These are phyloP conservation scores for Saprolegnia parasitica DNA, from an alignment of 352 stramenopile species.

Conservation along the genomic window DNA sequence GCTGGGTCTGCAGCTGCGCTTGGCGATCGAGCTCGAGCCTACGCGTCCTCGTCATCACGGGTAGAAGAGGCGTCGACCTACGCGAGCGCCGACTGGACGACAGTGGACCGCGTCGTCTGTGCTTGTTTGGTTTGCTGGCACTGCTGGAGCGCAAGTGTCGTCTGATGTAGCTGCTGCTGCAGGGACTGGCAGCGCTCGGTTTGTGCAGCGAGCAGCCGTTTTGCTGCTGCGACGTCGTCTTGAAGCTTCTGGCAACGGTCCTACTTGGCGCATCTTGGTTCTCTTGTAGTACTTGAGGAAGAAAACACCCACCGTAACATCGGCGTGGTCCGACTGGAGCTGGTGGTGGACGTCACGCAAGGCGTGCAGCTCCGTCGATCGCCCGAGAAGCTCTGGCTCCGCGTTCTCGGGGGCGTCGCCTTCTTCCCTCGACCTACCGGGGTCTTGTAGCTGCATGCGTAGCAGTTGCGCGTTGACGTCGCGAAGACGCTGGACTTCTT, in stretches of 20 bases:
- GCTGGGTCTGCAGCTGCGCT: constrained; percentile 39
- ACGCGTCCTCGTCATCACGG: not conserved
- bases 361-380: not conserved
- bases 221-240: not conserved
- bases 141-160: not conserved
- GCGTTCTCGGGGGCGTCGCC: not conserved
- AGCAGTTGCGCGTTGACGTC: not conserved
- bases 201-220: not conserved
- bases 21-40: constrained; percentile 30
- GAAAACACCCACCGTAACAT: not conserved
- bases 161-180: not conserved
- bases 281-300: too few species aligned
- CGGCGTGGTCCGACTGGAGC: not conserved
- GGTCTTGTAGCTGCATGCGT: not conserved
- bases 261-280: not conserved
- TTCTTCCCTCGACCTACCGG: not conserved
- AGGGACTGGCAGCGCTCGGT: not conserved
- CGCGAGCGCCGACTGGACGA: not conserved
- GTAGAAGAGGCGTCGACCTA: not conserved
- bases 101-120: not conserved
- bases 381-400: not conserved
- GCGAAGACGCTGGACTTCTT: constrained; percentile 8
- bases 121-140: not conserved
- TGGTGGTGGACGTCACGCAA: not conserved
- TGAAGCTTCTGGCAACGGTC: not conserved